Base-by-base conservation (phyloP, 129 eudicot genomes). In the Daucus carota region DNA sequence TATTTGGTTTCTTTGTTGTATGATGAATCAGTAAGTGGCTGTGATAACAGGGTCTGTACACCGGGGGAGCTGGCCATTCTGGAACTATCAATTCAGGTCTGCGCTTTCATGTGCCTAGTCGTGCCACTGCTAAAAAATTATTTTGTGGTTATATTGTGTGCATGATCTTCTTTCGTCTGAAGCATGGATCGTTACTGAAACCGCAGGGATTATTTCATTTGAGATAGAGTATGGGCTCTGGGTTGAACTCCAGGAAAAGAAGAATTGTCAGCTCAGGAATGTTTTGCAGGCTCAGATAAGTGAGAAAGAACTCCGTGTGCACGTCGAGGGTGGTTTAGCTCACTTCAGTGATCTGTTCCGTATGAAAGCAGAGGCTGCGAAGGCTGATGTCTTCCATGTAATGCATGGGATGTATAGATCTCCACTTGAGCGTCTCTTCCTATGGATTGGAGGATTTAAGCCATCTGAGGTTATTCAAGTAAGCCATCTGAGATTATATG, bases 381-480 rank as follows among this genome's bases (percentile, higher is more conserved):
- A 85, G 77, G 79, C 85, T 16, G 99, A 95, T 47, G 94, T 89
- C 73, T 89, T 95, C 86, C 90, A 91, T 81, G 50, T 95, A 77
- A 80, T 89, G 78, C 86, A 88, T 28, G 99, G 99, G 73, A 65
- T 85, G 77, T 95, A 97, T 97, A 88, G 86, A 80, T 85, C 95
- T 59, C 85, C 99, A 1, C 88, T 92, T 8, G 99, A 95, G 84
- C 87, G 95, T 54, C 85, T 95, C 73, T 95, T 95, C 82, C 90
- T 86, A 8, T 95, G 99, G 99, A 86, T 95, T 24, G 99, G 99
- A 29, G 99, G 99, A 68, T 95, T 95, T 72, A 86, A 86, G 3
- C 96, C 99, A 31, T 95, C 99, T 1, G 94, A 95, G 81, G 84
- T 95, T 68, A 80, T 95, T 60, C 78, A 86, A 44, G 99, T 88